These are phyloP conservation scores for Pythium folliculosum DNA, from an alignment of 352 stramenopile genomes.

Conservation along the genomic window DNA sequence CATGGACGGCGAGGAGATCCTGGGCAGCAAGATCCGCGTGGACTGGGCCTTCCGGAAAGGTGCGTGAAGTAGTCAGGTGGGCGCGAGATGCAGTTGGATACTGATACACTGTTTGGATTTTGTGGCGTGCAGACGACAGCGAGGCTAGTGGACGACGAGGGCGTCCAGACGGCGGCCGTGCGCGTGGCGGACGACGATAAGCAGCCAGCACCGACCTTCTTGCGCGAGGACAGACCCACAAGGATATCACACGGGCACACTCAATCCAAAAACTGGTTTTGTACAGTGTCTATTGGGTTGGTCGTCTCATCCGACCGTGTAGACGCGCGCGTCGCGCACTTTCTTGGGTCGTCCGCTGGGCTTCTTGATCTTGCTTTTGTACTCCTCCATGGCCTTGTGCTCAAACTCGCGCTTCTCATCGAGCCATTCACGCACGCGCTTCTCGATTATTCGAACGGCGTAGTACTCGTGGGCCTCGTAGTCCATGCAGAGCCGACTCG, in stretches of 20 bases:
- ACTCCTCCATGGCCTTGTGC: constrained; percentile 75
- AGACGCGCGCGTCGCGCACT: constrained; percentile 70
- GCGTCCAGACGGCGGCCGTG: constrained; percentile 32
- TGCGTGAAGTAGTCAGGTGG: too few relatives aligned
- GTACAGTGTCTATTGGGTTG: not conserved
- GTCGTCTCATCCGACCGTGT: constrained; percentile 56
- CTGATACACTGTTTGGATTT: not conserved
- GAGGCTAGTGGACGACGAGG: constrained; percentile 21
- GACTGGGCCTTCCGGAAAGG: constrained; percentile 94
- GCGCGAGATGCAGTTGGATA: too few relatives aligned
- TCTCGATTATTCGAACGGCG: constrained; percentile 59
- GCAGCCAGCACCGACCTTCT: not conserved
- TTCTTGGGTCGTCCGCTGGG: constrained; percentile 73
- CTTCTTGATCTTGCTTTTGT: constrained; percentile 89
- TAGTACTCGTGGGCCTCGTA: constrained; percentile 75
- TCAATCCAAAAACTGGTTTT: not conserved
- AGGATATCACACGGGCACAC: not conserved
- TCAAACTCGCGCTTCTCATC: constrained; percentile 68
- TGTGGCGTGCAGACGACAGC: constrained; percentile 12
- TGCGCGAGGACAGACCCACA: not conserved
- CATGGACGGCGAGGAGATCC: constrained; percentile 91
- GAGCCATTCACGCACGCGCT: constrained; percentile 60
- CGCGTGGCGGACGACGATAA: constrained; percentile 52
- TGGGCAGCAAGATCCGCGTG: constrained; percentile 90
- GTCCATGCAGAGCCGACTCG: constrained; percentile 45